Base-by-base conservation (phyloP, 495 filamentous ascomycete species). In the Amorphotheca resinae region DNA sequence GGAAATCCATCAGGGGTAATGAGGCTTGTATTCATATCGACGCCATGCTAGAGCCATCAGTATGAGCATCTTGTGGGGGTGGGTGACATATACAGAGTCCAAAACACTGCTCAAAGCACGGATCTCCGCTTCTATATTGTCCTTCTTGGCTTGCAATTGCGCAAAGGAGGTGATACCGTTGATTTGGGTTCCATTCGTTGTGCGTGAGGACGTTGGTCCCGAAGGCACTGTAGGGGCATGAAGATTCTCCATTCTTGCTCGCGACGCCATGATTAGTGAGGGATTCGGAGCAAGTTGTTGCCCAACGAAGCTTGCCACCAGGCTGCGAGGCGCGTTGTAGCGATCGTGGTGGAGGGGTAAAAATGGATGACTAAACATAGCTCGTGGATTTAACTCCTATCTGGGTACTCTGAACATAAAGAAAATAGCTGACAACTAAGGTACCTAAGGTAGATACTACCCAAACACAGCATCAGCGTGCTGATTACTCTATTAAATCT, bases 1-100 rank as follows among this genome's bases (percentile, higher is more conserved):
- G 93, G 93, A 59, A 82, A 99, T 38, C 89, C 93, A 63, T 99
- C 93, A 42, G 80, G 77, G 1, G 93, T 95, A 3, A 83, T 84
- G 36, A 99, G 68, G 33, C 72, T 67, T 2, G 93, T 94, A 58
- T 77, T 82, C 93, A 99, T 96, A 47, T 80, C 80, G 33, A 95
- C 91, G 31, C 79, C 77, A 62, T 96, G 91, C 91, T 95, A 11
- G 9, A 16, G 5, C 2, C 15, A 33, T 50, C 22, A 44, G 40
- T 9, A 9, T 47, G 34, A 11, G 6, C 4, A 22, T 21, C 35
- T 58, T 42, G 54, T 42, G 53, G 54, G 46, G 33, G 35, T 54
- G 46, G 33, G 35, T 26, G 31, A 8, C 30, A 62, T 82, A 48
- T 56, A 95, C 91, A 48, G 88, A 94, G 41, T 83, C 80, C 9